Base-by-base conservation (phyloP, 306 rosid genomes). In the Quercus gilva region DNA sequence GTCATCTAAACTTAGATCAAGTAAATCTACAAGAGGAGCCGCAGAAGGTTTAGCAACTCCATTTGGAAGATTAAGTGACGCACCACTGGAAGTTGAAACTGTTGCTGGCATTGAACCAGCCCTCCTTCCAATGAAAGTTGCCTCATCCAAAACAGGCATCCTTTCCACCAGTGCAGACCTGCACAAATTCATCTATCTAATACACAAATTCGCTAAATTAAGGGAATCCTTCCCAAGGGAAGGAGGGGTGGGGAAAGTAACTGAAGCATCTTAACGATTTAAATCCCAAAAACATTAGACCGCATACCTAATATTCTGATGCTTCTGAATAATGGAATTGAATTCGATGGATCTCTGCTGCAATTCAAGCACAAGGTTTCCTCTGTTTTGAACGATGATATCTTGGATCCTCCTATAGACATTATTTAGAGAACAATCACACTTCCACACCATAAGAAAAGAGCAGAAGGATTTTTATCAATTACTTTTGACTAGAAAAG, bases 341-440 rank as follows among this genome's bases (percentile, higher is more conserved):
- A 95, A 90, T 79, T 95, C 99, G 11, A 89, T 88, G 85, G 98
- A 91, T 89, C 99, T 93, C 86, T 95, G 99, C 97, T 95, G 99
- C 94, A 93, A 88, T 85, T 95, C 98, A 81, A 95, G 97, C 84
- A 89, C 88, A 75, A 95, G 92, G 86, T 86, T 93, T 79, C 98
- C 98, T 88, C 86, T 89, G 89, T 89, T 84, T 79, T 91, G 98
- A 74, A 73, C 88, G 77, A 89, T 80, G 80, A 93, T 88, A 76
- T 91, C 89, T 82, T 57, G 90, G 84, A 95, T 82, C 87, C 99
- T 93, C 97, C 99, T 95, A 74, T 74, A 86, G 31, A 74, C 49
- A 73, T 31, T 45, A 75, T 75, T 82, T 73, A 78, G 35, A 45
- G 73, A 74, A 83, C 49, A 75, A 79, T 59, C 73, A 56, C 4